Evolutionary conservation across 163 green algal genomes (phyloP).

Genomic region (Smithsoniella earleae): DNA sequence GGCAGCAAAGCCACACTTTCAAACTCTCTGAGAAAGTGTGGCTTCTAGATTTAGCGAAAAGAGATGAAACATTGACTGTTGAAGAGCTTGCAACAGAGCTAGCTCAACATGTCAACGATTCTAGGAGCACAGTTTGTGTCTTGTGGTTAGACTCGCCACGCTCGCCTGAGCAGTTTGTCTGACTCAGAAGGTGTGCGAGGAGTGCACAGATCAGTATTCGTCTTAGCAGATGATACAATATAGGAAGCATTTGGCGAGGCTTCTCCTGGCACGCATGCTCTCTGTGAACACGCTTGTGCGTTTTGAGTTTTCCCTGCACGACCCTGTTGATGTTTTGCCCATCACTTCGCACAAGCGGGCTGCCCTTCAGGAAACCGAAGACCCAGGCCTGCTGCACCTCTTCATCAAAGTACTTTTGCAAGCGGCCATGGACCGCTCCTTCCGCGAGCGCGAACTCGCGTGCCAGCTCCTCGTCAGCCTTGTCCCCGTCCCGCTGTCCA

Average conservation of each 20-base stretch:
- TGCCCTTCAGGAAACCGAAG: constrained; percentile 52
- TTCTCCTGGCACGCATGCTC: too few relatives aligned
- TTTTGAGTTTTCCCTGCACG: too few relatives aligned
- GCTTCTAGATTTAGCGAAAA: background rate
- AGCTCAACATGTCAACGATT: background rate
- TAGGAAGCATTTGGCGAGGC: too few relatives aligned
- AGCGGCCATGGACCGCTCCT: constrained; percentile 67
- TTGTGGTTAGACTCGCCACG: constrained; percentile 3
- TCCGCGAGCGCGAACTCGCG: constrained; percentile 73
- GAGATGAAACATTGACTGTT: too few relatives aligned
- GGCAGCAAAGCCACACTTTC: background rate
- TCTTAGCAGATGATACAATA: too few relatives aligned
- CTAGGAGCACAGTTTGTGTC: too few relatives aligned
- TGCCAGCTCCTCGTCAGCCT: constrained; percentile 59
- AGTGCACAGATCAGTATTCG: too few relatives aligned
- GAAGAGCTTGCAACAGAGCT: background rate
- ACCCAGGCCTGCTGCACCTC: constrained; percentile 67
- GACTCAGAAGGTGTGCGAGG: too few relatives aligned
- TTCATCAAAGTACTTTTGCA: constrained; percentile 70
- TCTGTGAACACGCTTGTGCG: too few relatives aligned
- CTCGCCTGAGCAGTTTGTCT: too few relatives aligned
- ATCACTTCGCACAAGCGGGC: too few relatives aligned
- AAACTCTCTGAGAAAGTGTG: background rate
- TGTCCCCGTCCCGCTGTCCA: constrained; percentile 40
- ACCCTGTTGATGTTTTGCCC: too few relatives aligned